Evolutionary conservation across 169 alveolate species (phyloP), one percentile per base, ranked within the genome.

Genomic region (Plasmodium inui): DNA sequence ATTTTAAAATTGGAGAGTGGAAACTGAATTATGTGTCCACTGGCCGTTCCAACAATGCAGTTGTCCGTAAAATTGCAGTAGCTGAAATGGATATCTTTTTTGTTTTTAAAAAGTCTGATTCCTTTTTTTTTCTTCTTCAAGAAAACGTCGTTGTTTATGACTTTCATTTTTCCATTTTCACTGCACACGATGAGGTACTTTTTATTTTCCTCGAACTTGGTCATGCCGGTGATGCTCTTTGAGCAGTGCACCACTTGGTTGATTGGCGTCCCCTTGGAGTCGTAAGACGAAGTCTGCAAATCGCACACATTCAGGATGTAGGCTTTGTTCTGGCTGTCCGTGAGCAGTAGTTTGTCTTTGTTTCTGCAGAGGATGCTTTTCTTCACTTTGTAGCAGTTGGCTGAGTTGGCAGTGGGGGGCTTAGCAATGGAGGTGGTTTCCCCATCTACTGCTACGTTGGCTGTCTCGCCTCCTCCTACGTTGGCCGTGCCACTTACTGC

Each of bases 21-120:
- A 30, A 89, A 89, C 34, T 89, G 94, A 79, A 89, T 89, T 9
- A 89, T 81, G 71, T 80, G 82, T 26, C 94, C 94, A 30, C 83
- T 89, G n/a, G 73, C 82, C 30, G 94, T 89, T 26, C 94, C 94
- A n/a, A 89, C 94, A 44, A 89, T 89, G 67, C 94, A 89, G 53
- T 89, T 89, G 19, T 89, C 94, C 41, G 41, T 67, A 81, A 70
- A 81, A 79, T 89, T 89, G 53, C 94, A 89, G 50, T 89, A 89
- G 34, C 90, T 89, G 46, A 89, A 89, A 70, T 70, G 72, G 10
- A 89, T 89, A 80, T 80, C 82, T 61, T 79, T 78, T 28, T 89
- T 89, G 57, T 89, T 89, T 89, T 89, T 89, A 89, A 89, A 89
- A 79, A 89, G 94, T 70, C 71, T 61, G 4, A 89, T 81, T 12